Evolutionary conservation across 1,284 basidiomycete genomes (phyloP), one percentile per base, ranked within the genome.

Genomic region (Ustilago curta): DNA sequence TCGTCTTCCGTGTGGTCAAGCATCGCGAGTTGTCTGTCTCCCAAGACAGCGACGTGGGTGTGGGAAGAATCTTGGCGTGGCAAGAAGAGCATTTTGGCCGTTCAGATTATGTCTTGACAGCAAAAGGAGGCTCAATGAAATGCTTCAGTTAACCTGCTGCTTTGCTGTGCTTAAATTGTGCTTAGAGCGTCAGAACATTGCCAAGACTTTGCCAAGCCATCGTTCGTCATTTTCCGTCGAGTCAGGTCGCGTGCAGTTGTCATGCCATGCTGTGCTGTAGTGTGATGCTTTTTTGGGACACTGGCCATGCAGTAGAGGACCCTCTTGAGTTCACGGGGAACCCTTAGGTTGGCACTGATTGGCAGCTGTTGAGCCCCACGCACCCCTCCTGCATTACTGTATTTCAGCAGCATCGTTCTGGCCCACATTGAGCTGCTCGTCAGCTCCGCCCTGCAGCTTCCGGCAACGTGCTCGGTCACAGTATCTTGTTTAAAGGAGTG

Each of bases 191-290:
- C 25, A 39, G 21, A 18, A 12, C 31, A 43, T 59, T 54, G 66
- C 66, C 66, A 69, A 69, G 66, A 59, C 40, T 31, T 39, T 29
- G 60, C 66, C 66, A 69, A 69, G 60, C 50, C 60, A 25, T 29
- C 23, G 51, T 25, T 63, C 66, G 59, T 68, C 66, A 68, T 68
- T 62, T 47, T 40, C 25, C 19, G 11, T 18, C 19, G 48, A 19
- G 12, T 39, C n/a, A n/a, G 35, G 19, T 42, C 48, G 29, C 21
- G 37, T n/a, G 40, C 47, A 3, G 45, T 35, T 37, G 35, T 12
- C 14, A 44, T 57, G 40, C 47, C 12, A 40, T 35, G 52, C 18
- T 37, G 51, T 25, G 27, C 42, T 32, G 48, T 42, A 8, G 14
- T 42, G 19, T 42, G 18, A 19, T 42, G 19, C 48, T 49, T 58